Percentiles rank a stretch among this genome's conserved stretches.
These are phyloP conservation scores for Penicillium canariense DNA, from an alignment of 495 filamentous ascomycete genomes.

Conservation along the genomic window DNA sequence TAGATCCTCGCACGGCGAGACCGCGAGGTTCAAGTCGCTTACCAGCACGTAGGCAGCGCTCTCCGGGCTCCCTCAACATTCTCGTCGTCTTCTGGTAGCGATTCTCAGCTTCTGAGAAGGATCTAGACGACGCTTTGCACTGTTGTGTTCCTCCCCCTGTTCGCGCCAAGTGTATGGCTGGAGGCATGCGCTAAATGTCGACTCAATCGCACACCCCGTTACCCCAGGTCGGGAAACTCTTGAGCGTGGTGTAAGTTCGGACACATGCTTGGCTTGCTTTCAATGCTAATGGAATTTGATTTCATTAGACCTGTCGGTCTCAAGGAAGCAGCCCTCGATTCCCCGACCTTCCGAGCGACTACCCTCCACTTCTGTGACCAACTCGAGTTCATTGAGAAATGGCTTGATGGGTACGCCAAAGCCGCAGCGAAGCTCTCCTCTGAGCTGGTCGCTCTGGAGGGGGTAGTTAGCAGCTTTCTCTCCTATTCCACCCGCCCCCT, in stretches of 20 bases:
- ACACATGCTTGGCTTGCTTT: background rate
- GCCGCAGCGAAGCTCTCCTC: constrained; percentile 72
- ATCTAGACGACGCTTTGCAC: constrained; percentile 2
- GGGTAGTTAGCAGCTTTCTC: constrained; percentile 69
- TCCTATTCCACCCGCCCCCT: constrained; percentile 66
- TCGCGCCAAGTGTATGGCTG: constrained; percentile 39
- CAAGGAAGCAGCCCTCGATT: constrained; percentile 93
- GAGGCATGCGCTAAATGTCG: constrained; percentile 48
- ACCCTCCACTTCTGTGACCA: constrained; percentile 88
- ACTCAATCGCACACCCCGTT: constrained; percentile 42
- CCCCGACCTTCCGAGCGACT: constrained; percentile 88
- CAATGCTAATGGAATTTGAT: constrained; percentile 16
- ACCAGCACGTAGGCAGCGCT: constrained; percentile 20
- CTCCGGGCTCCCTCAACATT: constrained; percentile 15
- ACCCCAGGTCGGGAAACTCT: constrained; percentile 52
- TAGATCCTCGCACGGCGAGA: constrained; percentile 24
- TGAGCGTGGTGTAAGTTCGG: constrained; percentile 53
- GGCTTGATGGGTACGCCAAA: constrained; percentile 85
- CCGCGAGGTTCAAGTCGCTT: constrained; percentile 6
- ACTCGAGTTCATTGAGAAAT: constrained; percentile 86
- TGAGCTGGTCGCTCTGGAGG: constrained; percentile 69
- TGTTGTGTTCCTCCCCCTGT: constrained; percentile 12
- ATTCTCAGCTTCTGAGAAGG: background rate
- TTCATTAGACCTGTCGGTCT: constrained; percentile 72
- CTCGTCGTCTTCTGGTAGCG: background rate